Conservation (phyloP, 179 eudicot genomes). For the Beta lomatogona region DNA sequence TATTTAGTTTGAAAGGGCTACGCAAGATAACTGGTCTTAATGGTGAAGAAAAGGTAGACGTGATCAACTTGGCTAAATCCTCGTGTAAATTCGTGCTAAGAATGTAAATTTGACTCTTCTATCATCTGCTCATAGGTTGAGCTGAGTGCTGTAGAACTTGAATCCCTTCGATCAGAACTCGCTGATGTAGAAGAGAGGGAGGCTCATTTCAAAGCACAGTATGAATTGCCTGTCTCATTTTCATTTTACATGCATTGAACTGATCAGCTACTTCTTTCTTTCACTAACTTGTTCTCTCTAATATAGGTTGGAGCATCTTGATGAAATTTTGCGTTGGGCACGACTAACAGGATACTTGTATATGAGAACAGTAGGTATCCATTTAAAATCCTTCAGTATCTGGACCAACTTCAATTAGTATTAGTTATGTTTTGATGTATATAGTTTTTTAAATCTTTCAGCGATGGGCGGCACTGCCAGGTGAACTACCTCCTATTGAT, state of each 20-base stretch:
- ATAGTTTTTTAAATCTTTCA: slow-evolving; percentile 24
- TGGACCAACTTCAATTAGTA: not conserved
- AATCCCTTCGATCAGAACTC: slow-evolving; percentile 82
- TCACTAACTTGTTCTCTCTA: slow-evolving; percentile 4
- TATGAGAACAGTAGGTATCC: slow-evolving; percentile 59
- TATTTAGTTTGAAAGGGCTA: slow-evolving; percentile 62
- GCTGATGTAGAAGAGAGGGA: slow-evolving; percentile 80
- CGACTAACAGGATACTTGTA: slow-evolving; percentile 85
- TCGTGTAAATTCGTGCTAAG: not conserved
- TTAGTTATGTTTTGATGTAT: not conserved
- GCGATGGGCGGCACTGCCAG: slow-evolving; percentile 99
- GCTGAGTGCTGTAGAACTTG: slow-evolving; percentile 72
- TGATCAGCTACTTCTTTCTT: not conserved
- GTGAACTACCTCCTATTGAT: slow-evolving; percentile 88
- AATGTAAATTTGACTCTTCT: not conserved
- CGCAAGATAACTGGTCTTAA: slow-evolving; percentile 56
- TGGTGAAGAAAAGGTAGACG: slow-evolving; percentile 74
- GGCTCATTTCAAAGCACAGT: slow-evolving; percentile 93
- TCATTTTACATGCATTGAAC: not conserved
- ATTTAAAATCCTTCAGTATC: not conserved
- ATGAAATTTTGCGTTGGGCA: slow-evolving; percentile 71
- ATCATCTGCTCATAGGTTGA: slow-evolving; percentile 49
- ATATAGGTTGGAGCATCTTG: slow-evolving; percentile 82
- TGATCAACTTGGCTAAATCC: not conserved
- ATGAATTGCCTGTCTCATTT: slow-evolving; percentile 29